Conservation (phyloP, 2,329 filamentous ascomycete genomes). For the Penicillium sp. region DNA sequence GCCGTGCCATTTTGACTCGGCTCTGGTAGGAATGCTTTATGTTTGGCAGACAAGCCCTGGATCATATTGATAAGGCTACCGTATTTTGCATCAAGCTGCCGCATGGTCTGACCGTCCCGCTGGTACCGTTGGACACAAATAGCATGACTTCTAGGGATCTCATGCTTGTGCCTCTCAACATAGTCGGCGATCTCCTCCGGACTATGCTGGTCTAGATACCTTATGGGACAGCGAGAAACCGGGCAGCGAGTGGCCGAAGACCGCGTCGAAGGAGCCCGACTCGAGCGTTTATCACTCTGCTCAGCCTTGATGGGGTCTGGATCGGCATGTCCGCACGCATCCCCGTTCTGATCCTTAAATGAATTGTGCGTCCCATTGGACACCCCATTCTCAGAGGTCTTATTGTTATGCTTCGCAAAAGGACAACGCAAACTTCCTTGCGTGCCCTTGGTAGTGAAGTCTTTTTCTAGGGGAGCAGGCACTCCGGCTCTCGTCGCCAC, state of each 20-base stretch:
- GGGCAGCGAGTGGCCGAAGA: too few relatives aligned
- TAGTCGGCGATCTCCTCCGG: slow-evolving; percentile 89
- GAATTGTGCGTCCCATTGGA: too few relatives aligned
- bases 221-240: slow-evolving; percentile 71
- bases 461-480: slow-evolving; percentile 72
- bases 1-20: too few relatives aligned
- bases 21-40: slow-evolving; percentile 64
- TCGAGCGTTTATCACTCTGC: slow-evolving; percentile 40
- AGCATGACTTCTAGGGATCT: slow-evolving; percentile 85
- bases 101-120: slow-evolving; percentile 73
- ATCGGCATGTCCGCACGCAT: slow-evolving; percentile 48
- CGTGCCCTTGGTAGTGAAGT: slow-evolving; percentile 82
- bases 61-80: slow-evolving; percentile 91
- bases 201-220: slow-evolving; percentile 82
- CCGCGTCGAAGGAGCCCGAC: too few relatives aligned
- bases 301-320: slow-evolving; percentile 50
- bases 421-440: slow-evolving; percentile 73
- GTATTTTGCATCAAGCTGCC: slow-evolving; percentile 87
- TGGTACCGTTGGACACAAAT: slow-evolving; percentile 85
- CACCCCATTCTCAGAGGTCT: too few relatives aligned
- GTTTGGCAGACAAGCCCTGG: slow-evolving; percentile 73
- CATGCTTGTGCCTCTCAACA: slow-evolving; percentile 90
- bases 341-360: too few relatives aligned
- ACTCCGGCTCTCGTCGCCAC: too few relatives aligned
- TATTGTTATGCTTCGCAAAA: slow-evolving; percentile 53